Base-by-base conservation (phyloP, 441 rosid species). In the Euphorbia schlechtendalii region DNA sequence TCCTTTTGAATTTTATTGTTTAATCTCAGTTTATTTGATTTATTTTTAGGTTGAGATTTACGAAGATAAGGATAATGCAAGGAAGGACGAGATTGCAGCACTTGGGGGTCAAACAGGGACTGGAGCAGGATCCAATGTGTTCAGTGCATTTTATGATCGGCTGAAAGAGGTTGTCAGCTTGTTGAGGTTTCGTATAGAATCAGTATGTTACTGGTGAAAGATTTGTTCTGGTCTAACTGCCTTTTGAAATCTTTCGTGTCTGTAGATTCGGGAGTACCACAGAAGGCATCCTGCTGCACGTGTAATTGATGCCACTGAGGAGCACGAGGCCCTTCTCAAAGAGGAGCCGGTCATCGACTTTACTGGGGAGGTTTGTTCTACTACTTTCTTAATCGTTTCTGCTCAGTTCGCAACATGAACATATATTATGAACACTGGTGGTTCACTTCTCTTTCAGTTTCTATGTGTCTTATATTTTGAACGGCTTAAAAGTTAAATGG, bases 31-130 rank as follows among this genome's bases (percentile, higher is more conserved):
- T n/a, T 34, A 1, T 45, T 28, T 52, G 27, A 4, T 17, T 15
- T 22, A 24, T 22, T 17, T 61, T 61, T 18, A 95, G 99, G 69
- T 88, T 74, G 96, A 95, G 74, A 76, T 88, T 56, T 90, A 95
- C 55, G 98, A 83, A 68, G 99, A 92, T 76, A 83, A 77, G 56
- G 99, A 95, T 68, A 76, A 70, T 67, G 93, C 97, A 0, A 84
- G 99, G 80, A 94, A 85, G 69, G 97, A 90, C 46, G 99, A 95
- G 81, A 90, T 90, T 69, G 92, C 90, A 1, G 97, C 92, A 57
- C 96, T 95, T 53, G 99, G 97, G 40, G 99, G 97, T 54, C 90
- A 83, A 71, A 83, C 90, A 14, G 91, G 88, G 0, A 72, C 83
- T 0, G 96, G 98, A 71, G 81, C 81, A 8, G 96, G 98, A 69